These are phyloP conservation scores for Maudiozyma saulgeensis DNA, from an alignment of 805 yeast genomes.

Conservation along the genomic window DNA sequence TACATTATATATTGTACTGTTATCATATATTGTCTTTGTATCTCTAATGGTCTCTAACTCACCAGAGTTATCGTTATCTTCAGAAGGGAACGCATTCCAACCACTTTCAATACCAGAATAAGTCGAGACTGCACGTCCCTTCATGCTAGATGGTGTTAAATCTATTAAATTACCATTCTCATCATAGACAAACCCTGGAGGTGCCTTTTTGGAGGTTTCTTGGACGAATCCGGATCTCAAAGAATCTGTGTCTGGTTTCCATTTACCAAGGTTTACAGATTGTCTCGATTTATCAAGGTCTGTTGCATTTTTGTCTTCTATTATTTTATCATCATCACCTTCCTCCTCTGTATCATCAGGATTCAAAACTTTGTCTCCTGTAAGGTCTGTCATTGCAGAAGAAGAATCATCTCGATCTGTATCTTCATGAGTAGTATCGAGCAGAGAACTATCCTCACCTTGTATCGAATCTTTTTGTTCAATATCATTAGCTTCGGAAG, in stretches of 20 bases:
- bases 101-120: constrained; percentile 28
- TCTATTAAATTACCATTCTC: constrained; percentile 27
- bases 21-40: constrained; percentile 29
- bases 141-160: constrained; percentile 25
- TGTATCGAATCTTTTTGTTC: background rate
- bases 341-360: background rate
- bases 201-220: constrained; percentile 27
- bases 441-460: background rate
- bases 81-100: constrained; percentile 30
- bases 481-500: background rate
- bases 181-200: constrained; percentile 29
- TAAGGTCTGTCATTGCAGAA: no score
- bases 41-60: constrained; percentile 28
- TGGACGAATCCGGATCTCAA: constrained; percentile 33
- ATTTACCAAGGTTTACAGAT: constrained; percentile 20
- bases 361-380: no score
- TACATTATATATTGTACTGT: constrained; percentile 29
- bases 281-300: constrained; percentile 5
- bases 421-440: background rate
- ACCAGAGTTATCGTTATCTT: constrained; percentile 9
- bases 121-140: constrained; percentile 21
- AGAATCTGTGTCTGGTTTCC: constrained; percentile 49
- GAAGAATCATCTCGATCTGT: background rate
- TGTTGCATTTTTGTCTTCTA: background rate
- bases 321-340: background rate